Percentiles rank a stretch among this genome's conserved stretches.
Conservation (phyloP, 208 protist genomes). For the Wallacemonas sp. region DNA sequence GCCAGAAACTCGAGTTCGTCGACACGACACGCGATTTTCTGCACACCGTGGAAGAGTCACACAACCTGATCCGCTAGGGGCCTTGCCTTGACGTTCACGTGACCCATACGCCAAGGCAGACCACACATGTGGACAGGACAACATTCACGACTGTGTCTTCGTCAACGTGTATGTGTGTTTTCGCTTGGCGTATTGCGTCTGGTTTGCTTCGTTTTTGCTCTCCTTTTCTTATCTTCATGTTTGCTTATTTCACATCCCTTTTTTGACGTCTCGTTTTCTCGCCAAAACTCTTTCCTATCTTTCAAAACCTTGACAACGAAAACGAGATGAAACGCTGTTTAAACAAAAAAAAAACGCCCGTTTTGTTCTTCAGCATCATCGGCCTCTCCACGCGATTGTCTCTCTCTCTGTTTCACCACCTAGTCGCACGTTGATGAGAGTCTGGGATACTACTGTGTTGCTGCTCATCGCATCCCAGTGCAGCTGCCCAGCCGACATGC, state of each 20-base stretch:
- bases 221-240: background rate
- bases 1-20: constrained; percentile 34
- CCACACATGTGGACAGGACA: too few species aligned
- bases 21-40: constrained; percentile 27
- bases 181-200: background rate
- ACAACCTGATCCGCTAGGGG: background rate
- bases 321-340: background rate
- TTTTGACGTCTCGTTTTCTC: too few species aligned
- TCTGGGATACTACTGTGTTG: too few species aligned
- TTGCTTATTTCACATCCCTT: too few species aligned
- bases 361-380: too few species aligned
- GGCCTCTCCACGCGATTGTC: too few species aligned
- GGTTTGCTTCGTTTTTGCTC: background rate
- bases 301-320: constrained; percentile 14
- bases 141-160: background rate
- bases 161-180: background rate
- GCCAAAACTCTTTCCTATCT: too few species aligned
- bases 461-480: too few species aligned
- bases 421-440: constrained; percentile 1
- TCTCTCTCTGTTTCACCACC: constrained; percentile 13
- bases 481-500: too few species aligned
- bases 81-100: too few species aligned
- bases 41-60: constrained; percentile 24
- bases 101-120: too few species aligned
- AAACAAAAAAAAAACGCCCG: background rate